These are phyloP conservation scores for slime mould (Dictyostelium discoideum) DNA, from an alignment of 78 protist species.

Conservation along the genomic window DNA sequence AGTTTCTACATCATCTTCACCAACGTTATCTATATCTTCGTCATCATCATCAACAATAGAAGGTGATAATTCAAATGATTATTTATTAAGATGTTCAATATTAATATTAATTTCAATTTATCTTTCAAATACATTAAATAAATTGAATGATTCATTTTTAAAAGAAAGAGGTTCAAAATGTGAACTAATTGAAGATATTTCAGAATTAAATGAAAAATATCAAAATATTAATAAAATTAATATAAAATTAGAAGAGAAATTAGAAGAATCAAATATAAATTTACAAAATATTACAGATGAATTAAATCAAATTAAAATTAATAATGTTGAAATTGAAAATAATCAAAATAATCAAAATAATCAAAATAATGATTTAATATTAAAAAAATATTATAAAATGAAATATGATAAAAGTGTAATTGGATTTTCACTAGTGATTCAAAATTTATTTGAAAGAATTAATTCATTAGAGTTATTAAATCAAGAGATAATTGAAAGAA, in stretches of 20 bases:
- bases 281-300: background rate
- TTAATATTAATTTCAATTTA: slow-evolving; percentile 38
- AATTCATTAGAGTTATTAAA: background rate
- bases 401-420: background rate
- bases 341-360: background rate
- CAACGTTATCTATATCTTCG: background rate
- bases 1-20: background rate
- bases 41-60: background rate
- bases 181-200: slow-evolving; percentile 59
- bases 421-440: background rate
- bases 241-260: slow-evolving; percentile 41
- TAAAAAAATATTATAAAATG: background rate
- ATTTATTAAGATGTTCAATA: background rate
- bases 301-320: background rate
- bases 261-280: slow-evolving; percentile 29
- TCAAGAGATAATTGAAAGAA: background rate
- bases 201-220: slow-evolving; percentile 54
- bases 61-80: background rate
- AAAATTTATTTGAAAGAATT: background rate
- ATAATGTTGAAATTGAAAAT: background rate
- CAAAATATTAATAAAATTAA: slow-evolving; percentile 30
- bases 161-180: background rate
- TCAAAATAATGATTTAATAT: background rate
- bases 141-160: slow-evolving; percentile 16
- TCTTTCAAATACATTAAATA: background rate